Evolutionary conservation across 192 early-diverging fungal species (phyloP).

Genomic region (Dissophora globulifera): DNA sequence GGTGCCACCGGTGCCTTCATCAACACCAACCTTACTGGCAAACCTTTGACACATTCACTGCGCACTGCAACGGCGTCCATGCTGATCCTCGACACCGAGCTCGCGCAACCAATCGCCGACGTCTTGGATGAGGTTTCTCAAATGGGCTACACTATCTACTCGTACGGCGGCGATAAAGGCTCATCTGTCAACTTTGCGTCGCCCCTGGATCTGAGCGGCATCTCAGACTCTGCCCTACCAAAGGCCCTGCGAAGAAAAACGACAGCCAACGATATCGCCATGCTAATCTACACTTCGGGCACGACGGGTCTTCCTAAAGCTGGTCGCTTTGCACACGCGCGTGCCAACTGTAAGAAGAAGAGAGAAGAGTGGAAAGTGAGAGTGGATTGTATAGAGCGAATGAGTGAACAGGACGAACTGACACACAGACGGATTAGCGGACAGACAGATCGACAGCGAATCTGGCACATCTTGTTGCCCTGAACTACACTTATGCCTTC

Average conservation of each 20-base stretch:
- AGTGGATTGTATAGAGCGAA: no score
- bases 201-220: constrained; percentile 23
- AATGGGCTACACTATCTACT: constrained; percentile 36
- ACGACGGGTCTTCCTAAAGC: constrained; percentile 75
- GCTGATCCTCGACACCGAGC: constrained; percentile 47
- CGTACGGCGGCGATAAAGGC: constrained; percentile 12
- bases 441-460: no score
- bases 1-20: constrained; percentile 68
- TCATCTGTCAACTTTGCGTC: constrained; percentile 38
- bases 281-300: constrained; percentile 65
- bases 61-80: constrained; percentile 47
- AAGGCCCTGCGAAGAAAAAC: constrained; percentile 25
- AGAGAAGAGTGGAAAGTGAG: no score
- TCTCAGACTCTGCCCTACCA: constrained; percentile 39
- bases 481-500: not conserved
- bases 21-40: constrained; percentile 68
- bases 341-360: constrained; percentile 44
- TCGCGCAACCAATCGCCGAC: constrained; percentile 25
- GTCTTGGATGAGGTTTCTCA: constrained; percentile 31
- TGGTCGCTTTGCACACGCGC: constrained; percentile 58
- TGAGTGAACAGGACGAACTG: no score
- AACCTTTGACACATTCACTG: constrained; percentile 57
- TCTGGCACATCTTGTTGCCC: not conserved
- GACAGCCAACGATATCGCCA: constrained; percentile 42
- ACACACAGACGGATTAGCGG: no score